A percentile compares a stretch with the other conserved stretches of the same genome.
Conservation (phyloP, 108 stramenopile genomes). For the Nitzschia palea region DNA sequence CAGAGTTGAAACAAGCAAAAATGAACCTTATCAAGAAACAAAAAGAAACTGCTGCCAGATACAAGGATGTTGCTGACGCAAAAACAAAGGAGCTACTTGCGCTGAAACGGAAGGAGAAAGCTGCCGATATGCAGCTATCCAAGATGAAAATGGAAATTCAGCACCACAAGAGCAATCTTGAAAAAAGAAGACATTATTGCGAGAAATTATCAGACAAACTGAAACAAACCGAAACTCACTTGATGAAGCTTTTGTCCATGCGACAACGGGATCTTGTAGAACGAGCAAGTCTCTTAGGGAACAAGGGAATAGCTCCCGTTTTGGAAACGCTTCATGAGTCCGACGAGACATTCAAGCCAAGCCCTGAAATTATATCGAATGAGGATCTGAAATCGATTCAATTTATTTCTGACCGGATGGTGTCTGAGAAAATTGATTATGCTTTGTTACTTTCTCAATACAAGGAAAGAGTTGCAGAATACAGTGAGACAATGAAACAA, state of each 20-base stretch:
- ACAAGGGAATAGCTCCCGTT: background rate
- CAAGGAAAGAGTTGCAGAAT: conserved; percentile 61
- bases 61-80: conserved; percentile 65
- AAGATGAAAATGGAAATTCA: conserved; percentile 72
- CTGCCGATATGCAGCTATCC: conserved; percentile 52
- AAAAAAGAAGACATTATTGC: conserved; percentile 60
- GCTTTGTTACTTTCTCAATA: conserved; percentile 41
- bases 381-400: conserved; percentile 66
- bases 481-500: conserved; percentile 66
- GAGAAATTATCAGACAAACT: conserved; percentile 73
- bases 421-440: conserved; percentile 59
- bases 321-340: background rate
- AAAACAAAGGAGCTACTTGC: conserved; percentile 77
- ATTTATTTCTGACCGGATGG: conserved; percentile 66
- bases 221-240: conserved; percentile 78
- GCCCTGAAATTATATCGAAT: background rate
- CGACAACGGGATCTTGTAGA: conserved; percentile 50
- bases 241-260: conserved; percentile 73
- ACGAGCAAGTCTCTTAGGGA: conserved; percentile 6
- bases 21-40: conserved; percentile 75
- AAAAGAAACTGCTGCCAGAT: conserved; percentile 59
- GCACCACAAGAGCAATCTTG: conserved; percentile 67
- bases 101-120: conserved; percentile 69
- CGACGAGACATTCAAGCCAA: conserved; percentile 6
- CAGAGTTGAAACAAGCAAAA: conserved; percentile 73